These are phyloP conservation scores for Schwanniomyces vanrijiae DNA, from an alignment of 805 yeast species.

Conservation along the genomic window DNA sequence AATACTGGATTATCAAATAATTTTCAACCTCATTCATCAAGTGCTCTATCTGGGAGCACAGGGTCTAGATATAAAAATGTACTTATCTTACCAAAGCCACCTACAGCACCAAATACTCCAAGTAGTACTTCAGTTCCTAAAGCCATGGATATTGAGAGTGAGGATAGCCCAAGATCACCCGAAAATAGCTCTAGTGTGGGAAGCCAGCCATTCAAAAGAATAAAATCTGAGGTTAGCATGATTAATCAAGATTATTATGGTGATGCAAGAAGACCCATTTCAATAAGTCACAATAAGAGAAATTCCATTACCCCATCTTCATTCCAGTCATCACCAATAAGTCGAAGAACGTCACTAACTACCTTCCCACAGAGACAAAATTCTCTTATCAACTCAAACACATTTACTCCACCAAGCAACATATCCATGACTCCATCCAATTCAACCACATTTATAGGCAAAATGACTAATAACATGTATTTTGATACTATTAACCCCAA, in stretches of 20 bases:
- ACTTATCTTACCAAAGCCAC: constrained; percentile 42
- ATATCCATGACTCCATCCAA: constrained; percentile 24
- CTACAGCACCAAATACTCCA: constrained; percentile 15
- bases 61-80: constrained; percentile 34
- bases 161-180: constrained; percentile 24
- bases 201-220: constrained; percentile 41
- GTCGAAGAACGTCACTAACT: constrained; percentile 15
- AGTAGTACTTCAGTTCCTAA: constrained; percentile 27
- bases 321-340: constrained; percentile 16
- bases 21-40: constrained; percentile 2
- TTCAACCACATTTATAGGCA: constrained; percentile 21
- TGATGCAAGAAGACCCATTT: constrained; percentile 18
- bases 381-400: constrained; percentile 5
- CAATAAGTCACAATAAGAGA: constrained; percentile 12
- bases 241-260: constrained; percentile 10
- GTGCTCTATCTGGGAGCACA: constrained; percentile 3
- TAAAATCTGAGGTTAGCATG: constrained; percentile 38
- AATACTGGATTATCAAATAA: constrained; percentile 2
- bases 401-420: constrained; percentile 11
- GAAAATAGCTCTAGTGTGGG: constrained; percentile 9
- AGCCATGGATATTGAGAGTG: constrained; percentile 11
- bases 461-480: constrained; percentile 9
- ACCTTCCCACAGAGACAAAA: constrained; percentile 12
- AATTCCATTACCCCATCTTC: constrained; percentile 8
- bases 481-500: constrained; percentile 4